Conservation (phyloP, 768 basidiomycete species). For the Ramaria sp. region DNA sequence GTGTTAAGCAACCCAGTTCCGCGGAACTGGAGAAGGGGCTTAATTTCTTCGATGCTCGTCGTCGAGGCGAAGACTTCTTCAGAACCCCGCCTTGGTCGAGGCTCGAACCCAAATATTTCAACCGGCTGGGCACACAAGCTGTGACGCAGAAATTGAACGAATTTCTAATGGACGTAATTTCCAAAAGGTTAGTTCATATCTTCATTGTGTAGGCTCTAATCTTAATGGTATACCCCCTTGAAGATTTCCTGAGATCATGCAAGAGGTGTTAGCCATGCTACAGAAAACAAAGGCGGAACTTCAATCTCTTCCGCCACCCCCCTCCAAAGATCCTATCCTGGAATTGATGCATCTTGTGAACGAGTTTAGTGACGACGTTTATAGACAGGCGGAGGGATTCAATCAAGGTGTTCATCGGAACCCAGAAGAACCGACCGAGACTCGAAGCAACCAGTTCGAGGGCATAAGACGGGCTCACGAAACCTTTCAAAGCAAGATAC, state of each 20-base stretch:
- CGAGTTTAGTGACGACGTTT: conserved; percentile 35
- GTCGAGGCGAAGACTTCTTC: conserved; percentile 49
- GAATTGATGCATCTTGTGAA: conserved; percentile 42
- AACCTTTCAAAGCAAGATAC: conserved; percentile 36
- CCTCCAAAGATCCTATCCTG: conserved; percentile 41
- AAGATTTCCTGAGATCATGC: conserved; percentile 54
- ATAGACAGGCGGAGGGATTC: conserved; percentile 35
- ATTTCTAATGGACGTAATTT: conserved; percentile 52
- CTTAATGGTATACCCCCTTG: background rate
- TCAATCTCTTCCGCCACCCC: conserved; percentile 33
- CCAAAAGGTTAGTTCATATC: conserved; percentile 34
- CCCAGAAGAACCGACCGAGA: background rate
- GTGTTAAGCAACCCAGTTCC: conserved; percentile 44
- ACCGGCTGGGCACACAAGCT: conserved; percentile 43
- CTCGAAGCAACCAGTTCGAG: conserved; percentile 17
- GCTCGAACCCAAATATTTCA: conserved; percentile 37
- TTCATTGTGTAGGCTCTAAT: background rate
- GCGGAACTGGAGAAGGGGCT: conserved; percentile 38
- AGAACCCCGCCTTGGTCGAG: conserved; percentile 40
- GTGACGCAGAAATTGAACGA: conserved; percentile 47
- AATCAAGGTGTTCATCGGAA: background rate
- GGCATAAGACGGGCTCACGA: conserved; percentile 37
- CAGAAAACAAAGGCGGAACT: conserved; percentile 25
- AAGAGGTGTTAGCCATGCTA: conserved; percentile 42
- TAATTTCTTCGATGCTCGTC: conserved; percentile 50